phyloP scores from a whole-genome alignment of 2,329 filamentous ascomycete genomes.

The Trichoderma endophyticum region DNA sequence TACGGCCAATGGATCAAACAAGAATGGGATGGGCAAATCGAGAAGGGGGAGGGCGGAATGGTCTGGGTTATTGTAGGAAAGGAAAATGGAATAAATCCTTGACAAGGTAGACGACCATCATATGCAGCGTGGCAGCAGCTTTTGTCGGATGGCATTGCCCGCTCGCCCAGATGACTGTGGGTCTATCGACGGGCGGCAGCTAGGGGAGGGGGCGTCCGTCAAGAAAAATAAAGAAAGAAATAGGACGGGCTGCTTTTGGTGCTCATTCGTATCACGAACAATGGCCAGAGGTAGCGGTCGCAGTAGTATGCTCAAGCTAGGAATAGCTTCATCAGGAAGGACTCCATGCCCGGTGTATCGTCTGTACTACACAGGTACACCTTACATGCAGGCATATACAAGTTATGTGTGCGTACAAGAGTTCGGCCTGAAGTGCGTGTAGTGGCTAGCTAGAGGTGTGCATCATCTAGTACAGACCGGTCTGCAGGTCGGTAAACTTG shows the following conservation, averaged over 20 bases:
- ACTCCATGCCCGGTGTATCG: not conserved
- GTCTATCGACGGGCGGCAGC: constrained; percentile 15
- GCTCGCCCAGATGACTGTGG: constrained; percentile 11
- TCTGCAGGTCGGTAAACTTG: not conserved
- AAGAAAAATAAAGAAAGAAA: not conserved
- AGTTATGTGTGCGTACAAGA: not conserved
- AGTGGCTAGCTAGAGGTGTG: not conserved
- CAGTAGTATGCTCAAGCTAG: not conserved
- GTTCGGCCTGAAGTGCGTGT: not conserved
- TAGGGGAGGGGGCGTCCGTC: constrained; percentile 1
- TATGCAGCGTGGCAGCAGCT: not conserved
- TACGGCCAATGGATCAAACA: not conserved
- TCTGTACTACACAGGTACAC: not conserved
- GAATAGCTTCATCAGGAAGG: not conserved
- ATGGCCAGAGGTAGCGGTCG: not conserved
- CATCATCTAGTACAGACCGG: not conserved
- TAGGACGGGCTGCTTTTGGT: not conserved
- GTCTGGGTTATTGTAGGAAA: constrained; percentile 2
- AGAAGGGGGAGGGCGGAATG: not conserved
- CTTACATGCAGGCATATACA: not conserved
- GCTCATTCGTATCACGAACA: not conserved
- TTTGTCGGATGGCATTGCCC: not conserved
- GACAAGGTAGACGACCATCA: not conserved
- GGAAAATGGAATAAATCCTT: not conserved
- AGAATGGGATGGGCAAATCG: not conserved